These are phyloP conservation scores for Zygosaccharomyces gambellarensis DNA, from an alignment of 805 yeast genomes.

Conservation along the genomic window DNA sequence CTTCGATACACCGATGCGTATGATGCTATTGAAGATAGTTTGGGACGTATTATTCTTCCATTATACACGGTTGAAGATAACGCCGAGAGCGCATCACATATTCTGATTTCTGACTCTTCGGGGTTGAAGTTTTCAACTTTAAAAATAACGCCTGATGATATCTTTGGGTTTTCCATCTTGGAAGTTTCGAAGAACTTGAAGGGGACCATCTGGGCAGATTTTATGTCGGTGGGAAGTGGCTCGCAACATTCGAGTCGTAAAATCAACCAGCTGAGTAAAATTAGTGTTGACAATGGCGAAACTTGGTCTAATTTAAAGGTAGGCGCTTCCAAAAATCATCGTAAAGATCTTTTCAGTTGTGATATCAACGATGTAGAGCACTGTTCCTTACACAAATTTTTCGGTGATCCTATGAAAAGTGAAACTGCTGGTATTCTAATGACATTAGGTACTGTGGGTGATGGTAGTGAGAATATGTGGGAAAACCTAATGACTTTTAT, in stretches of 20 bases:
- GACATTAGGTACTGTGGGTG: slow-evolving; percentile 19
- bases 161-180: slow-evolving; percentile 8
- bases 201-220: slow-evolving; percentile 23
- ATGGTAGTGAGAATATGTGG: slow-evolving; percentile 7
- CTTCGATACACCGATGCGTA: slow-evolving; percentile 21
- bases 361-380: slow-evolving; percentile 36
- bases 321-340: slow-evolving; percentile 39
- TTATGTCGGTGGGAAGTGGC: neutral
- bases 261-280: slow-evolving; percentile 30
- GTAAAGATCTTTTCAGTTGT: slow-evolving; percentile 32
- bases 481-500: slow-evolving; percentile 45
- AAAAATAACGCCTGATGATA: slow-evolving; percentile 13
- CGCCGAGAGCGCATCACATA: slow-evolving; percentile 13
- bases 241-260: slow-evolving; percentile 1
- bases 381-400: slow-evolving; percentile 45
- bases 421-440: slow-evolving; percentile 46
- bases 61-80: slow-evolving; percentile 11
- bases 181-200: slow-evolving; percentile 12
- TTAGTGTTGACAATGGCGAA: slow-evolving; percentile 50
- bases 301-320: slow-evolving; percentile 48
- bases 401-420: slow-evolving; percentile 40
- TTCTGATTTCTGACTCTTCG: slow-evolving; percentile 29
- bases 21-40: slow-evolving; percentile 23
- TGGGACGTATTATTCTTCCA: slow-evolving; percentile 27
- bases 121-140: slow-evolving; percentile 28